Evolutionary conservation across 352 stramenopile genomes (phyloP), one percentile per base, ranked within the genome.

Genomic region (Pythium folliculosum): DNA sequence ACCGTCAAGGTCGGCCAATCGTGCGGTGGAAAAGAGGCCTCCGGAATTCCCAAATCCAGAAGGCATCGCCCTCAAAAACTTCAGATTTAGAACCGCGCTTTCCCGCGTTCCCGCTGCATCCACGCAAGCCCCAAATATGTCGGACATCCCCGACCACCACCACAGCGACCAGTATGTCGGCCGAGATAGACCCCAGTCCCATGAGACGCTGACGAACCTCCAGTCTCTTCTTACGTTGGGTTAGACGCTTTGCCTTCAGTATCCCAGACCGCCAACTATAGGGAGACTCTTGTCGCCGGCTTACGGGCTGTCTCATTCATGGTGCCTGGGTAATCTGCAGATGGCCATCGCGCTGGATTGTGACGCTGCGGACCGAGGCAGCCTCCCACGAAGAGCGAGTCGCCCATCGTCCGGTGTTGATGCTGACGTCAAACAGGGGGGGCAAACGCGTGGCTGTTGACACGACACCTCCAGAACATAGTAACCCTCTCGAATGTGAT

Each of bases 351-450:
- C 32, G 23, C 54, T 47, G 45, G 63, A 64, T 70, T 63, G 54
- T 35, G 32, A 47, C 23, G n/a, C 53, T n/a, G 16, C 30, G 23
- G 27, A 5, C 27, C 27, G 27, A 32, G 27, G 27, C 27, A 32
- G 27, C 27, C n/a, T n/a, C n/a, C 27, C 27, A 32, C 27, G 27
- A 32, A 32, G 27, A 32, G 27, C 5, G 27, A 40, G 38, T 50
- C 37, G 13, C 17, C 40, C 51, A 38, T 57, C 53, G 53, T 69
- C 62, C 23, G 49, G 25, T 51, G 40, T 17, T 57, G 40, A 21
- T 63, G 63, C 64, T 70, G 64, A 70, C 64, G 64, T 70, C 64
- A 70, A 70, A 70, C 64, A 56, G 47, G 25, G 13, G 1, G 37
- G 27, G 22, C 17, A 45, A 51, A 60, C 30, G 1, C 49, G 2